Percentiles rank a stretch among this genome's conserved stretches.
These are phyloP conservation scores for Penicillium alfredii DNA, from an alignment of 495 filamentous ascomycete species.

Conservation along the genomic window DNA sequence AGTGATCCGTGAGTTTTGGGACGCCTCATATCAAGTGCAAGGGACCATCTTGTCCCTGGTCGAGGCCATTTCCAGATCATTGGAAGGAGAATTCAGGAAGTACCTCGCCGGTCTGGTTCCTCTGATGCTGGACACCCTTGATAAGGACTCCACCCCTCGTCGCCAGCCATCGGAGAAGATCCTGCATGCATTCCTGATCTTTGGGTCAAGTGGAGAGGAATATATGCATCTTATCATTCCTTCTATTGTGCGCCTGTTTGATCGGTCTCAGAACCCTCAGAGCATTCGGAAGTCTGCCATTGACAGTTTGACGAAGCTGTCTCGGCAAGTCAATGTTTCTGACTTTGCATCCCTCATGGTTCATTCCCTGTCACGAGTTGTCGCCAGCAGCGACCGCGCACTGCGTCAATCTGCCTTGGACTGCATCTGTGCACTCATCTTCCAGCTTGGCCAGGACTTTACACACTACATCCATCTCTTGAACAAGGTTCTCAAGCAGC, in stretches of 20 bases:
- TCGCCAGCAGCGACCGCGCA: conserved; percentile 62
- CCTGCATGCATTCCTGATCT: conserved; percentile 89
- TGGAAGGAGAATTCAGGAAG: conserved; percentile 96
- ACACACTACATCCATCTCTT: conserved; percentile 87
- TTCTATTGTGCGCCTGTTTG: conserved; percentile 86
- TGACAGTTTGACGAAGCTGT: conserved; percentile 91
- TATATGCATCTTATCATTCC: conserved; percentile 99
- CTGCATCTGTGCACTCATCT: conserved; percentile 89
- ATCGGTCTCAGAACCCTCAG: conserved; percentile 70
- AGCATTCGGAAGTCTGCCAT: conserved; percentile 82
- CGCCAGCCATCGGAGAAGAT: conserved; percentile 79
- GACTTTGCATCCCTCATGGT: conserved; percentile 95
- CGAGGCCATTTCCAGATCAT: conserved; percentile 83
- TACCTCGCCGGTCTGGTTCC: conserved; percentile 85
- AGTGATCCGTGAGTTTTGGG: conserved; percentile 83
- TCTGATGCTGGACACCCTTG: conserved; percentile 87
- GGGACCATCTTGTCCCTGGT: conserved; percentile 85
- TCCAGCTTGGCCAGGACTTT: conserved; percentile 93
- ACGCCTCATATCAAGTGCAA: conserved; percentile 66
- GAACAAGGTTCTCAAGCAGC: conserved; percentile 61
- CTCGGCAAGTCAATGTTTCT: conserved; percentile 92
- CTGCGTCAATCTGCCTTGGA: conserved; percentile 84
- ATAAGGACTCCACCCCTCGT: conserved; percentile 68
- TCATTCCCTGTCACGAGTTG: conserved; percentile 76
- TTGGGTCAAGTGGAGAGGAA: conserved; percentile 92